Base-by-base conservation (phyloP, 306 rosid genomes). In the Pueraria montana region DNA sequence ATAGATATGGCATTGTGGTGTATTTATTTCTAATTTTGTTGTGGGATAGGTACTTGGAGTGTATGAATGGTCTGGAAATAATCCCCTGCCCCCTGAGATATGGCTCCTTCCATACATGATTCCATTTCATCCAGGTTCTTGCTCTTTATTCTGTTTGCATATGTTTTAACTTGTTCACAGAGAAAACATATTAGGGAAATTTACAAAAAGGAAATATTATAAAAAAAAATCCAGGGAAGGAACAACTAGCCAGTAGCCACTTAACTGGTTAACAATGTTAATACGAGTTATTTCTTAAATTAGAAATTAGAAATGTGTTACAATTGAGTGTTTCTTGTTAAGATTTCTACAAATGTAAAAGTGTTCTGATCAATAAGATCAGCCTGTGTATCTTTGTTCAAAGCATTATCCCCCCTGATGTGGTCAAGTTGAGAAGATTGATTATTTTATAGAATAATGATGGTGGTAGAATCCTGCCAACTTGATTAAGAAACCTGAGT, bases 21-120 rank as follows among this genome's bases (percentile, higher is more conserved):
- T 68, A 36, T 77, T 66, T 20, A 34, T 83, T 82, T 34, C 49
- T 67, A 49, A 38, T 84, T 11, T 48, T 81, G 42, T 83, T 45
- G 56, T 58, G 74, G 30, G 14, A 70, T 78, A 94, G 98, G 95
- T 94, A 49, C 94, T 94, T 82, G 98, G 98, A 74, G 92, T 87
- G 53, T 89, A 79, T 86, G 97, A 94, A 82, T 94, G 98, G 98
- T 92, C 97, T 64, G 98, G 98, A 86, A 94, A 92, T 82, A 94
- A 94, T 91, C 98, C 98, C 55, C 42, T 94, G 80, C 97, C 98
- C 49, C 98, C 98, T 11, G 98, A 94, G 89, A 91, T 92, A 73
- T 94, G 98, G 98, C 93, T 94, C 80, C 93, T 91, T 85, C 94
- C 98, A 0, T 94, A 94, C 87, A 36, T 65, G 46, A 87, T 94